A percentile compares a stretch with the other conserved stretches of the same genome.
phyloP scores from a whole-genome alignment of 495 filamentous ascomycete species.

The Penicillium cosmopolitanum region DNA sequence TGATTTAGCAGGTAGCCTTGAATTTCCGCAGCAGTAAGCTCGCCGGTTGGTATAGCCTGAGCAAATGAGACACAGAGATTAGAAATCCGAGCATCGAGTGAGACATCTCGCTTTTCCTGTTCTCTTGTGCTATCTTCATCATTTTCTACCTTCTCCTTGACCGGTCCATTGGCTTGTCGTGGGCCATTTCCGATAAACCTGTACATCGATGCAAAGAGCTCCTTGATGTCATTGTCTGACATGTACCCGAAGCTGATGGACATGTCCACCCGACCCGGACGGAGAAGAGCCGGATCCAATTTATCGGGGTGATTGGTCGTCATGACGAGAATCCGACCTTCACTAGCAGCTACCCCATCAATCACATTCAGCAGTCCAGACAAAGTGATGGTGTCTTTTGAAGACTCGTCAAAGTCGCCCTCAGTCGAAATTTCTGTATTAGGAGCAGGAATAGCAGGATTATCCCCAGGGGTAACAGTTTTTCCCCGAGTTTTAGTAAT shows the following conservation, averaged over 20 bases:
- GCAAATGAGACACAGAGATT: conserved; percentile 55
- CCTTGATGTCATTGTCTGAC: conserved; percentile 47
- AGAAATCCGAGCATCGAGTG: conserved; percentile 24
- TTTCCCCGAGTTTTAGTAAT: conserved; percentile 49
- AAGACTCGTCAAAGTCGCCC: not conserved
- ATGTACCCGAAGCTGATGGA: conserved; percentile 50
- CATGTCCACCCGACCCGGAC: conserved; percentile 76
- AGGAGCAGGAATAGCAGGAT: not conserved
- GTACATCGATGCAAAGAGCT: conserved; percentile 69
- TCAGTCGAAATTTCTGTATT: conserved; percentile 38
- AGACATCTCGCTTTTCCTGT: not conserved
- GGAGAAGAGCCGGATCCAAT: conserved; percentile 74
- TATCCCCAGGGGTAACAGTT: not conserved
- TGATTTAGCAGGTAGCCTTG: conserved; percentile 64
- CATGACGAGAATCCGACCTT: conserved; percentile 82
- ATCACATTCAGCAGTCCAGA: conserved; percentile 83
- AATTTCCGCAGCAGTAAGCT: conserved; percentile 68
- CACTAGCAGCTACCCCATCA: conserved; percentile 80
- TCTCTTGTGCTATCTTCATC: not conserved
- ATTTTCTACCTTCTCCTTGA: not conserved
- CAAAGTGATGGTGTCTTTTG: conserved; percentile 44
- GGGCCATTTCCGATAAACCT: not conserved
- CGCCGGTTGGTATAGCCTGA: conserved; percentile 47
- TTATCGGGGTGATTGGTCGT: conserved; percentile 79
- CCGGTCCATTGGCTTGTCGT: not conserved